Evolutionary conservation across 139 green algal genomes (phyloP).

Genomic region (Coelastrella sp.): DNA sequence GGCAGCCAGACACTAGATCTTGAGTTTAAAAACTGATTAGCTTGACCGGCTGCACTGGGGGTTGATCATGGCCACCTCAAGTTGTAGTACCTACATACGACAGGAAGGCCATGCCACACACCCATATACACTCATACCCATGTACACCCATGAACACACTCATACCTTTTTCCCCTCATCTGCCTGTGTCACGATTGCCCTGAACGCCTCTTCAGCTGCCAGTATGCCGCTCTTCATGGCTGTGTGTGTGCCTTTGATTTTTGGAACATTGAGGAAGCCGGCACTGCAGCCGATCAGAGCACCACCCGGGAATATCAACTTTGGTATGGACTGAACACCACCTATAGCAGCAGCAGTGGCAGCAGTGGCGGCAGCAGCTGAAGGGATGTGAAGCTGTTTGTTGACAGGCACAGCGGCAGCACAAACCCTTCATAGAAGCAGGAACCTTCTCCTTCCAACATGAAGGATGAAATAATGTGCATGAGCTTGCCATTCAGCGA

Average conservation of each 20-base stretch:
- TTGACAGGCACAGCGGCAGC: too few relatives aligned
- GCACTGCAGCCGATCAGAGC: slow-evolving; percentile 93
- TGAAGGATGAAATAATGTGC: background rate
- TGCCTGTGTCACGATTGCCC: slow-evolving; percentile 55
- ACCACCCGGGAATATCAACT: slow-evolving; percentile 89
- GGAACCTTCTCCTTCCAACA: too few relatives aligned
- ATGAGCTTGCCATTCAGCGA: background rate
- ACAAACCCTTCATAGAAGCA: too few relatives aligned
- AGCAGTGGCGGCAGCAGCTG: background rate
- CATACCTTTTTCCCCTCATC: background rate
- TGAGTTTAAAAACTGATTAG: too few relatives aligned
- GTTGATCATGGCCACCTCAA: too few relatives aligned
- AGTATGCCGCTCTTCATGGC: slow-evolving; percentile 95
- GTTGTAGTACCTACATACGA: too few relatives aligned
- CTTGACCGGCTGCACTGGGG: too few relatives aligned
- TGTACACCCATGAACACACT: background rate
- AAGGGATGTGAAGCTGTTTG: background rate
- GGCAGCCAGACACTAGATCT: too few relatives aligned
- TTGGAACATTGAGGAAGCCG: slow-evolving; percentile 94
- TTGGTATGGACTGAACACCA: slow-evolving; percentile 89
- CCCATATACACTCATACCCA: too few relatives aligned
- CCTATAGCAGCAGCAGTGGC: slow-evolving; percentile 57
- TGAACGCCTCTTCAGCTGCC: slow-evolving; percentile 83
- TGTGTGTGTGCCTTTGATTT: slow-evolving; percentile 85
- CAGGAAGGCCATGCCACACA: too few relatives aligned